Conservation (phyloP, 768 basidiomycete genomes). For the Hypsizygus marmoreus region DNA sequence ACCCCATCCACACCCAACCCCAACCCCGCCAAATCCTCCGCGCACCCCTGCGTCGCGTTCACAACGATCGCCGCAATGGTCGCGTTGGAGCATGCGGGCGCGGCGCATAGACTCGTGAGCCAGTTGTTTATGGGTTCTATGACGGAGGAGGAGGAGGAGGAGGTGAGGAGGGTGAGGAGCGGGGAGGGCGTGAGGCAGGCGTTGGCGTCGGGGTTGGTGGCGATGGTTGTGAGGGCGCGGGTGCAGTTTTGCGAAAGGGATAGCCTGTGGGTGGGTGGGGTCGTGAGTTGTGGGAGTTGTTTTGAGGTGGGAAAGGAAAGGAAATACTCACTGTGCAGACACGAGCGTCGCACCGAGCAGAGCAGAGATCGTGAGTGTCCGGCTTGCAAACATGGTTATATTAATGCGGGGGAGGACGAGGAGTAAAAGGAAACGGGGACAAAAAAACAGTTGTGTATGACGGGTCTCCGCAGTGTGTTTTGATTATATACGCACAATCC, state of each 20-base stretch:
- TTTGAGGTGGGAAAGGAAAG: background rate
- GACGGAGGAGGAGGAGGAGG: slow-evolving; percentile 38
- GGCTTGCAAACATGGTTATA: slow-evolving; percentile 15
- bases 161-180: slow-evolving; percentile 41
- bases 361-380: slow-evolving; percentile 16
- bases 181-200: slow-evolving; percentile 51
- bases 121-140: slow-evolving; percentile 56
- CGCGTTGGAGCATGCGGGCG: slow-evolving; percentile 55
- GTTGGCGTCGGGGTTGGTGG: slow-evolving; percentile 42
- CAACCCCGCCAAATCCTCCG: slow-evolving; percentile 34
- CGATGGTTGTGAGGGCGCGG: slow-evolving; percentile 45
- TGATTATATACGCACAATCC: too few species aligned
- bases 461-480: too few species aligned
- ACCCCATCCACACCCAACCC: slow-evolving; percentile 23
- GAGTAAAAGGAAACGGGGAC: background rate
- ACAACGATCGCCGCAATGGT: slow-evolving; percentile 56
- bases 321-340: slow-evolving; percentile 19
- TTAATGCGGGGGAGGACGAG: too few species aligned
- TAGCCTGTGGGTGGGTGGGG: slow-evolving; percentile 3
- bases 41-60: slow-evolving; percentile 53
- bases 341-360: slow-evolving; percentile 13
- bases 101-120: slow-evolving; percentile 58
- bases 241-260: slow-evolving; percentile 51
- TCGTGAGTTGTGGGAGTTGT: background rate
- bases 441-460: too few species aligned